Evolutionary conservation across 1,284 basidiomycete species (phyloP), one percentile per base, ranked within the genome.

Genomic region (Volvariella volvacea): DNA sequence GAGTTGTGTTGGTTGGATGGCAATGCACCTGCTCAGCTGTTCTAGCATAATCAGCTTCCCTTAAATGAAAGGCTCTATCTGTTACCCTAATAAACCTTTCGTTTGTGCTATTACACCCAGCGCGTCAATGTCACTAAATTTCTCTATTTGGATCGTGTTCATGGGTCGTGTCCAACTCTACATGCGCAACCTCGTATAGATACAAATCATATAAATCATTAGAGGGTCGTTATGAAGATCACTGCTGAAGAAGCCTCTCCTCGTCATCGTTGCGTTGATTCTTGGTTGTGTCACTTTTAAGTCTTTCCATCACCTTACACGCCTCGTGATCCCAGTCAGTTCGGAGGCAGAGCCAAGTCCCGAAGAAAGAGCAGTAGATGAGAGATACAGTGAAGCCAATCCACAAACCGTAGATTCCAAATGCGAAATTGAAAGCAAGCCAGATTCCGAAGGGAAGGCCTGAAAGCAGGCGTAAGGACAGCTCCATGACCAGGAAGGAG

Each of bases 241-340:
- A 28, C 25, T 28, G 25, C 25, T 28, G 25, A 6, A 28, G 25
- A 6, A 6, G 25, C 12, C 12, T 12, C 3, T 19, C 34, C 20
- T 44, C 17, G 19, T 9, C 10, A 41, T 30, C 12, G 44, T 19
- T 43, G 21, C 19, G 43, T 37, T 45, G 39, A 34, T 52, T 48
- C 41, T 32, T 39, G 39, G 48, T 57, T n/a, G 58, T 55, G 36
- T 58, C 60, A 49, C 66, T 66, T 44, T 60, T 65, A 42, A 84
- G 50, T 42, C 83, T 66, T 17, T 66, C 61, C 51, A 62, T 58
- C 1, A 78, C 80, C 55, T 81, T 85, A 49, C 67, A 54, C 6
- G 82, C 78, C 56, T 86, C 80, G 34, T 59, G 60, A 6, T 75
- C 54, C 83, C 84, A 86, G 58, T 86, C 70, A n/a, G 80, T 74